A percentile compares a stretch with the other conserved stretches of the same genome.
Evolutionary conservation across 129 eudicot species (phyloP).

Genomic region (Arctium minus): DNA sequence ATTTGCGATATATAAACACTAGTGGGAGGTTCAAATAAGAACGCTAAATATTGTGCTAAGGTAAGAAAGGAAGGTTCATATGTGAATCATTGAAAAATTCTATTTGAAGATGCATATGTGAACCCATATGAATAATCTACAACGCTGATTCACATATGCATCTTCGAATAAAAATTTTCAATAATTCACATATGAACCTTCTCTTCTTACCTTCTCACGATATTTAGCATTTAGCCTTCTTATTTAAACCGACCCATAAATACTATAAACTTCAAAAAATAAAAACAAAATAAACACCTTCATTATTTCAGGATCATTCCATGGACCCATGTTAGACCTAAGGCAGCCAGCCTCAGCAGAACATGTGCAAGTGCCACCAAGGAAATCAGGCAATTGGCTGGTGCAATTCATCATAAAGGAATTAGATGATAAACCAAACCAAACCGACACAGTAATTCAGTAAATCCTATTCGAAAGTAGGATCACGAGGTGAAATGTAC

Average conservation of each 20-base stretch:
- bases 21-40: neutral
- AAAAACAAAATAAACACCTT: slow-evolving; percentile 40
- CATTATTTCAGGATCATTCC: slow-evolving; percentile 89
- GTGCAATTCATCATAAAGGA: neutral
- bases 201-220: neutral
- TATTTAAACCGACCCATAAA: neutral
- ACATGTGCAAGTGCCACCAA: slow-evolving; percentile 88
- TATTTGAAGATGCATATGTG: no score
- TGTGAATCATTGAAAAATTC: neutral
- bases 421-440: neutral
- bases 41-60: no score
- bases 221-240: neutral
- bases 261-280: neutral
- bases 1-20: no score
- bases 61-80: neutral
- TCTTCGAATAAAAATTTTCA: neutral
- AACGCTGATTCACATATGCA: no score
- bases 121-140: no score
- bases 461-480: neutral
- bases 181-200: neutral
- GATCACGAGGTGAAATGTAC: neutral
- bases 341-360: slow-evolving; percentile 74
- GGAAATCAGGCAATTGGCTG: slow-evolving; percentile 93
- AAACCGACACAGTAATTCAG: neutral
- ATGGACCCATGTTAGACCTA: slow-evolving; percentile 82